These are phyloP conservation scores for Ulvella scutata DNA, from an alignment of 139 green algal genomes.

Conservation along the genomic window DNA sequence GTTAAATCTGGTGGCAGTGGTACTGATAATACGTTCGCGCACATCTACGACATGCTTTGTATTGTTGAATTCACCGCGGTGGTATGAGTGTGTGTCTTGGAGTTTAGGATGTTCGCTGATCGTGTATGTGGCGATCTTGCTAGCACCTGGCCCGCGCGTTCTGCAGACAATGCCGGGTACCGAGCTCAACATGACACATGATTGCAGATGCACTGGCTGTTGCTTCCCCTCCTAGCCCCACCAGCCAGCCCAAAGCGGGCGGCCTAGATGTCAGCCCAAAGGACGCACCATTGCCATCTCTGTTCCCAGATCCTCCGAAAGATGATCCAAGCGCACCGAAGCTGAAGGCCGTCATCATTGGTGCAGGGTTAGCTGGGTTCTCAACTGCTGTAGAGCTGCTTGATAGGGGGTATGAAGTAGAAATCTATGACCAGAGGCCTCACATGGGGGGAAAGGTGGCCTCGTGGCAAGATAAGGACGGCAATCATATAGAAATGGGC, in stretches of 20 bases:
- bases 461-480: conserved; percentile 80
- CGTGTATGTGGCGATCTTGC: too few species aligned
- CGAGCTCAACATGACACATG: too few species aligned
- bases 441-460: conserved; percentile 93
- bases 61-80: too few species aligned
- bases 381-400: conserved; percentile 91
- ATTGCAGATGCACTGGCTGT: too few species aligned
- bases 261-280: conserved; percentile 49
- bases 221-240: background rate
- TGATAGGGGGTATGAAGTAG: conserved; percentile 84
- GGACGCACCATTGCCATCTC: conserved; percentile 63
- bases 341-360: conserved; percentile 75
- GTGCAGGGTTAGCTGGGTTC: conserved; percentile 68
- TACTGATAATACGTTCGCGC: too few species aligned
- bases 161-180: too few species aligned
- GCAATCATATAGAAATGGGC: conserved; percentile 96
- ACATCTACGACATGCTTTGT: too few species aligned
- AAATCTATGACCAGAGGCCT: conserved; percentile 80
- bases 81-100: too few species aligned
- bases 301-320: conserved; percentile 47
- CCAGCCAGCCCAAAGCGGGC: background rate
- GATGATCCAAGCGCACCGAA: conserved; percentile 34
- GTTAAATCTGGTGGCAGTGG: too few species aligned
- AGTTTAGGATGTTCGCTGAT: too few species aligned
- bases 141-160: too few species aligned